A percentile compares a stretch with the other conserved stretches of the same genome.
These are phyloP conservation scores for Trichoderma erinaceum DNA, from an alignment of 495 filamentous ascomycete species.

Conservation along the genomic window DNA sequence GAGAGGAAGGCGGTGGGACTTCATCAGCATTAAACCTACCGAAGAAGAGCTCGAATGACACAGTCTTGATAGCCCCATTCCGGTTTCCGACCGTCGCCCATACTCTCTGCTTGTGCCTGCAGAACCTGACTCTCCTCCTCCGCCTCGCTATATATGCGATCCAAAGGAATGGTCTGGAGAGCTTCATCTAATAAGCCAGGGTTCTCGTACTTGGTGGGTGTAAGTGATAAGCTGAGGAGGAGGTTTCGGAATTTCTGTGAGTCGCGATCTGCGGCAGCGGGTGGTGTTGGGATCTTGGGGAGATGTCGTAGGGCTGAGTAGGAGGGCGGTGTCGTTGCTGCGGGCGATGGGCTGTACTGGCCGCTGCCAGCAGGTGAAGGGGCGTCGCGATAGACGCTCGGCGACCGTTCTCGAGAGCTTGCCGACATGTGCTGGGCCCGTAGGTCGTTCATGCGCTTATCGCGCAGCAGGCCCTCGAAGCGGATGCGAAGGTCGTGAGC, in stretches of 20 bases:
- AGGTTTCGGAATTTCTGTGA: constrained; percentile 81
- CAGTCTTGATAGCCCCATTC: constrained; percentile 99
- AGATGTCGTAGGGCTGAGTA: constrained; percentile 65
- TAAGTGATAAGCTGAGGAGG: constrained; percentile 71
- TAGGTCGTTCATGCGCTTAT: constrained; percentile 71
- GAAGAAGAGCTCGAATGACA: constrained; percentile 82
- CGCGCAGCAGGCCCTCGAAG: constrained; percentile 73
- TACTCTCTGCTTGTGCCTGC: constrained; percentile 75
- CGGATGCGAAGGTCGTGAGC: constrained; percentile 47
- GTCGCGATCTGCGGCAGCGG: constrained; percentile 55
- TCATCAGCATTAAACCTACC: constrained; percentile 40
- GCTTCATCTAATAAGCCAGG: constrained; percentile 94
- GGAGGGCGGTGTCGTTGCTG: constrained; percentile 50
- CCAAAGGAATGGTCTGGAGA: constrained; percentile 75
- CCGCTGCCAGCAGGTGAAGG: constrained; percentile 33
- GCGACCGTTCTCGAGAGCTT: constrained; percentile 36
- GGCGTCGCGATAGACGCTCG: constrained; percentile 36
- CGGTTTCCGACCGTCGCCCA: constrained; percentile 66
- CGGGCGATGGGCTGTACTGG: constrained; percentile 20
- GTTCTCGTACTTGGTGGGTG: constrained; percentile 92
- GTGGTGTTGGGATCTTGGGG: constrained; percentile 74
- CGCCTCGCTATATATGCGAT: constrained; percentile 86
- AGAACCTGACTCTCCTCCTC: constrained; percentile 88
- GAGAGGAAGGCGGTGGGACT: neutral
- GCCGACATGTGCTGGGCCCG: constrained; percentile 48